These are phyloP conservation scores for Cadophora gregata DNA, from an alignment of 2,329 filamentous ascomycete genomes.

Conservation along the genomic window DNA sequence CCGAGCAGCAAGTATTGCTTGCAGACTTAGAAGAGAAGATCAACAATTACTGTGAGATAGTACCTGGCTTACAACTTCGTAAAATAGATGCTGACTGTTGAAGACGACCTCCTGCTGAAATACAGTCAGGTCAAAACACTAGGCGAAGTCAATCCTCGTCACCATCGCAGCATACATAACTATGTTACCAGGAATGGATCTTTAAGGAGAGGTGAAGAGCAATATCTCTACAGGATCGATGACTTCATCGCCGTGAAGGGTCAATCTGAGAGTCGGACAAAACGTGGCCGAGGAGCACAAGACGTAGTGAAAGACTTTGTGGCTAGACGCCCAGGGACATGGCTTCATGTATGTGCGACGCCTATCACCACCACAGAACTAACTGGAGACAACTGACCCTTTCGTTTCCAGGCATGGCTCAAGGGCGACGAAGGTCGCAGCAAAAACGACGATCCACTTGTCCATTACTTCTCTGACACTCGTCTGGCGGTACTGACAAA, in stretches of 20 bases:
- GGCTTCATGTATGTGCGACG: too few relatives aligned
- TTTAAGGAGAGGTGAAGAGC: constrained; percentile 22
- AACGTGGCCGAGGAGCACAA: constrained; percentile 5
- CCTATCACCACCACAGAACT: too few relatives aligned
- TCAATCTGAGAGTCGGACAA: not conserved
- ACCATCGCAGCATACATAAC: constrained; percentile 24
- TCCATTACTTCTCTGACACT: constrained; percentile 1
- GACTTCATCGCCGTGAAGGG: constrained; percentile 25
- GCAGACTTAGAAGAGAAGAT: constrained; percentile 24
- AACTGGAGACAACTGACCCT: too few relatives aligned
- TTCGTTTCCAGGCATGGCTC: too few relatives aligned
- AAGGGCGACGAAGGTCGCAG: not conserved
- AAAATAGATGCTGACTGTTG: too few relatives aligned
- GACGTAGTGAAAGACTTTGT: not conserved
- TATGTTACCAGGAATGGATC: constrained; percentile 25
- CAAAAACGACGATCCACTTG: not conserved
- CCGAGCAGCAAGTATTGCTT: constrained; percentile 20
- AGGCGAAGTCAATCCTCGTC: constrained; percentile 3
- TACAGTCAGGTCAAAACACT: constrained; percentile 24
- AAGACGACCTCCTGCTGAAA: constrained; percentile 24
- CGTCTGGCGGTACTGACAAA: not conserved
- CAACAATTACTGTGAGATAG: constrained; percentile 25
- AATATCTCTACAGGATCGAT: constrained; percentile 25
- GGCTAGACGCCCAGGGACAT: constrained; percentile 4
- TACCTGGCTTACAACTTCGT: constrained; percentile 9